A percentile compares a stretch with the other conserved stretches of the same genome.
Conservation (phyloP, 805 yeast genomes). For the Wickerhamomyces strasburgensis region DNA sequence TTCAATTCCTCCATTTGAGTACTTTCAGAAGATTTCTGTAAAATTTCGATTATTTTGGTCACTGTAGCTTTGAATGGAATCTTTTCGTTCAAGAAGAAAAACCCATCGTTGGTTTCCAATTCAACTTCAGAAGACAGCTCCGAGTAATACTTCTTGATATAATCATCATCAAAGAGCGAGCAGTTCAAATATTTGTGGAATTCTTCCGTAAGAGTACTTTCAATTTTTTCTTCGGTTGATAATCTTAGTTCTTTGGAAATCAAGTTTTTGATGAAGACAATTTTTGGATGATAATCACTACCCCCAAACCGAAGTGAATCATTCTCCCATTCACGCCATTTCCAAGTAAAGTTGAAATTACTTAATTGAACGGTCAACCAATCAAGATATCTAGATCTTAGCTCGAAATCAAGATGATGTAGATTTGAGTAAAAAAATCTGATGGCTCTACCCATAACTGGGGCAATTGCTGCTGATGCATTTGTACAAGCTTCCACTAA, state of each 20-base stretch:
- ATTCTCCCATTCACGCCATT: slow-evolving; percentile 90
- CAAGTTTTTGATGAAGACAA: slow-evolving; percentile 68
- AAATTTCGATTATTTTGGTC: slow-evolving; percentile 32
- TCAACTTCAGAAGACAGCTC: no score
- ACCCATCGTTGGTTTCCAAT: slow-evolving; percentile 30
- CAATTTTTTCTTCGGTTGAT: slow-evolving; percentile 68
- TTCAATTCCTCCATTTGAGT: slow-evolving; percentile 24
- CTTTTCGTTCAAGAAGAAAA: slow-evolving; percentile 34
- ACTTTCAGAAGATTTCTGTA: slow-evolving; percentile 29
- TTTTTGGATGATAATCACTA: slow-evolving; percentile 61
- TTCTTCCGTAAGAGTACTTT: slow-evolving; percentile 62
- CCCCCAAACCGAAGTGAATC: slow-evolving; percentile 45
- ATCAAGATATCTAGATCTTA: slow-evolving; percentile 66
- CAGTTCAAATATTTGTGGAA: slow-evolving; percentile 45
- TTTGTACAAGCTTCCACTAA: slow-evolving; percentile 82
- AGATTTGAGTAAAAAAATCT: slow-evolving; percentile 72
- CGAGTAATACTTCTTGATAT: slow-evolving; percentile 35
- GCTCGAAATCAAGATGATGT: slow-evolving; percentile 67
- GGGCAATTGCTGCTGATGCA: slow-evolving; percentile 82
- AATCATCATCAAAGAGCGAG: slow-evolving; percentile 31
- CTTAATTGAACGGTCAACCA: slow-evolving; percentile 94
- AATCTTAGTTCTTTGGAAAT: slow-evolving; percentile 80
- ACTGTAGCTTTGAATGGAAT: slow-evolving; percentile 34
- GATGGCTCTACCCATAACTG: slow-evolving; percentile 89
- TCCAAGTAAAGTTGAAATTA: slow-evolving; percentile 94